A percentile compares a stretch with the other conserved stretches of the same genome.
Conservation (phyloP, 2,329 filamentous ascomycete genomes). For the Claviceps lovelessii region DNA sequence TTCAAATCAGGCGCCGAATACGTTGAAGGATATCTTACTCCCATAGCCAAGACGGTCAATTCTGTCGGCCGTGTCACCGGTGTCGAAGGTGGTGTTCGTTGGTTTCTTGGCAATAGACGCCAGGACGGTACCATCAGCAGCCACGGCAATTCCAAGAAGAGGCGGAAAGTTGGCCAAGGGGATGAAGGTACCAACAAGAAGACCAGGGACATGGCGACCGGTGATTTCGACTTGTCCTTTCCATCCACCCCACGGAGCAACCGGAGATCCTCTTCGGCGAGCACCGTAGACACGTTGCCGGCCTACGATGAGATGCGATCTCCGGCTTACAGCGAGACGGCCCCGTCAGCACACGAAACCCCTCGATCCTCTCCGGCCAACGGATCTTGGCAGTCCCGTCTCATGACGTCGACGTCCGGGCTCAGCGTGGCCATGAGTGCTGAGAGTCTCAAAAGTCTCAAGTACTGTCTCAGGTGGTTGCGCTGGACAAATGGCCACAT, state of each 20-base stretch:
- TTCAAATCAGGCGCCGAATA: slow-evolving; percentile 86
- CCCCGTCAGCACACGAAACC: slow-evolving; percentile 17
- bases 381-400: slow-evolving; percentile 58
- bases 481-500: slow-evolving; percentile 72
- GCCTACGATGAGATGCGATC: slow-evolving; percentile 70
- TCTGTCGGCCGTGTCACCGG: slow-evolving; percentile 74
- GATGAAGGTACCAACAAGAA: slow-evolving; percentile 14
- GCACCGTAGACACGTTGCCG: slow-evolving; percentile 60
- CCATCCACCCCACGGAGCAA: slow-evolving; percentile 19
- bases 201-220: not conserved
- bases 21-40: slow-evolving; percentile 75
- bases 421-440: slow-evolving; percentile 85
- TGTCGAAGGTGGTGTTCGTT: slow-evolving; percentile 72
- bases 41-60: slow-evolving; percentile 74
- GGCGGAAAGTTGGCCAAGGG: slow-evolving; percentile 39
- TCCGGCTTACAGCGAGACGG: slow-evolving; percentile 56
- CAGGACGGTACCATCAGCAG: slow-evolving; percentile 32
- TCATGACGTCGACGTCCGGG: slow-evolving; percentile 83
- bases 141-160: slow-evolving; percentile 37
- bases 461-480: slow-evolving; percentile 70
- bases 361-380: slow-evolving; percentile 17
- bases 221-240: slow-evolving; percentile 11
- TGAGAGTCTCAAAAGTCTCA: slow-evolving; percentile 68
- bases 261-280: slow-evolving; percentile 48
- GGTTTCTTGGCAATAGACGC: slow-evolving; percentile 55